Percentiles rank a stretch among this genome's conserved stretches.
Evolutionary conservation across 2,329 filamentous ascomycete genomes (phyloP).

Genomic region (Hypoxylon sp.): DNA sequence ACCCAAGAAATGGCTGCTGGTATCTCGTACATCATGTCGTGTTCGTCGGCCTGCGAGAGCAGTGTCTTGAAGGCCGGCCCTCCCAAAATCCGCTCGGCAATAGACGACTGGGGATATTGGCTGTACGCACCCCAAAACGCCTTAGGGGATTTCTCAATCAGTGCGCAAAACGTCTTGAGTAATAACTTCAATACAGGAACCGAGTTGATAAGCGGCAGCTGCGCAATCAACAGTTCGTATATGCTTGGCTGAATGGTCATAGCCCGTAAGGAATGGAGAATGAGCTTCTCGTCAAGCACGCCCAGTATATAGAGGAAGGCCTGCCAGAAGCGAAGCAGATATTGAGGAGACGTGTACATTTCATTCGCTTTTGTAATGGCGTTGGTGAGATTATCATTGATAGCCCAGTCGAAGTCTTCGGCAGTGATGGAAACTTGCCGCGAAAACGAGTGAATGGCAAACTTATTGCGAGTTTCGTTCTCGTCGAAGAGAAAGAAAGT

Average conservation of each 20-base stretch:
- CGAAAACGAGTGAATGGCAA: conserved; percentile 77
- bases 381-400: conserved; percentile 77
- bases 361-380: conserved; percentile 73
- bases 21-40: conserved; percentile 61
- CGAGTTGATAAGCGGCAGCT: conserved; percentile 62
- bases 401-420: conserved; percentile 87
- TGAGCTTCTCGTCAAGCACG: conserved; percentile 77
- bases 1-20: conserved; percentile 83
- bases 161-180: conserved; percentile 74
- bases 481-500: conserved; percentile 85
- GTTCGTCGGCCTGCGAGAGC: conserved; percentile 70
- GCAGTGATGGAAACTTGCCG: conserved; percentile 72
- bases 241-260: conserved; percentile 82
- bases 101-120: conserved; percentile 79
- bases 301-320: conserved; percentile 80
- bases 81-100: conserved; percentile 86
- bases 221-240: conserved; percentile 70
- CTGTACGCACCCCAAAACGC: conserved; percentile 92
- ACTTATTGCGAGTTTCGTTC: conserved; percentile 71
- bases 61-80: conserved; percentile 74
- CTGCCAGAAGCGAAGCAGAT: conserved; percentile 81
- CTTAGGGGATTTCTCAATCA: conserved; percentile 79
- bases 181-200: conserved; percentile 74
- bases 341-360: conserved; percentile 53
- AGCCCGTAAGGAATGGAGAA: conserved; percentile 81